Base-by-base conservation (phyloP, 768 basidiomycete species). In the Lactifluus rugatus region DNA sequence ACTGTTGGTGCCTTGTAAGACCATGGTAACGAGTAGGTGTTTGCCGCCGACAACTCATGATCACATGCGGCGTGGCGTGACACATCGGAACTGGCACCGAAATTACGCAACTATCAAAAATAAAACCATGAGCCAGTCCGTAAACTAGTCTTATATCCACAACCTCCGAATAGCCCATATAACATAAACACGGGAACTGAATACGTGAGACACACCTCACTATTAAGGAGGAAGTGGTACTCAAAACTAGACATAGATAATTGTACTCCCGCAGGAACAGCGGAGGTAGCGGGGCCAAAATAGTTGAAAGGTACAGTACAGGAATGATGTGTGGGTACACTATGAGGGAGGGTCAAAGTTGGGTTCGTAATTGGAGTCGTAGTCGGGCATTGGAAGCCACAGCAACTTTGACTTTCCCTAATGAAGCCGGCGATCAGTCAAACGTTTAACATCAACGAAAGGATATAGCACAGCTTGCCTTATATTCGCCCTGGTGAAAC, bases 241-340 rank as follows among this genome's bases (percentile, higher is more conserved):
- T 44, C 19, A 25, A 19, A 32, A n/a, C 37, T 23, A 28, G 47
- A 2, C 10, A 13, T 16, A 48, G 31, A 26, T 16, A n/a, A 31
- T 14, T 21, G 23, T 14, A 61, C 70, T 68, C 67, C 71, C 67
- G 71, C 70, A 31, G 71, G 67, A 39, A 69, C 61, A 28, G 72
- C 66, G 31, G 70, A 64, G 28, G 67, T 70, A 34, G 55, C 65
- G 55, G 72, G 68, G 48, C 73, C 73, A 25, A 70, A 49, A 67
- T 59, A 25, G 70, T 66, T 41, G 66, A 52, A 42, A 74, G 68
- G n/a, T n/a, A n/a, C n/a, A n/a, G 11, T 64, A 66, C 16, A 74
- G 74, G 70, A 75, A 76, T 3, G 72, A 58, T 44, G 70, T 56
- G 16, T 57, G 63, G 23, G 69, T 68, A 60, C 72, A 78, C n/a